Evolutionary conservation across 139 green algal species (phyloP).

Genomic region (Coelastrella sp.): DNA sequence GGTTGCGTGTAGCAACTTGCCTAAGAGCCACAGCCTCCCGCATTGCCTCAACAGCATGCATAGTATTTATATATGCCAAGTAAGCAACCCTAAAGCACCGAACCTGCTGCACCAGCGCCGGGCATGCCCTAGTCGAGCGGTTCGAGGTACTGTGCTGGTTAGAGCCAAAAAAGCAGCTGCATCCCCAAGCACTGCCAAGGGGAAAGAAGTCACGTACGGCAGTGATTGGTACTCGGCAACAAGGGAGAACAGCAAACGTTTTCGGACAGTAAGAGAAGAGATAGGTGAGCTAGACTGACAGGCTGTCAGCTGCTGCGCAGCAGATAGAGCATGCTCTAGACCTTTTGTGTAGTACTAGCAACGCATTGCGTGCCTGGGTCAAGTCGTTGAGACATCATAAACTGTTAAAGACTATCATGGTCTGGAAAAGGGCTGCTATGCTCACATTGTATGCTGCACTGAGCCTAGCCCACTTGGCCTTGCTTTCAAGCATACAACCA

Average conservation of each 20-base stretch:
- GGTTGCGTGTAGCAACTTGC: too few species aligned
- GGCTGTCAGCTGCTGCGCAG: too few species aligned
- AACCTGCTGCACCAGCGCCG: background rate
- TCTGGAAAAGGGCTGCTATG: background rate
- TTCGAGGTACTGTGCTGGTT: background rate
- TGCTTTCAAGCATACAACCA: background rate
- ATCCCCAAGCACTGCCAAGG: background rate
- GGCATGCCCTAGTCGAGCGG: too few species aligned
- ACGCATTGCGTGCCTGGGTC: background rate
- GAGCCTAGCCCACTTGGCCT: background rate
- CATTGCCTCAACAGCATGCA: too few species aligned
- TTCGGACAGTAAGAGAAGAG: slow-evolving; percentile 22
- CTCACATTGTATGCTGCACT: too few species aligned
- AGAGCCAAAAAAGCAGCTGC: background rate
- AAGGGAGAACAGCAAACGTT: background rate
- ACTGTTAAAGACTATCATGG: too few species aligned
- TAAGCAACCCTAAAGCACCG: too few species aligned
- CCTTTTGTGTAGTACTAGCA: too few species aligned
- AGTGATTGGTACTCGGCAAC: slow-evolving; percentile 44
- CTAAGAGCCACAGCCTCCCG: too few species aligned
- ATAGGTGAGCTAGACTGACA: slow-evolving; percentile 32
- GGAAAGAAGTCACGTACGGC: background rate
- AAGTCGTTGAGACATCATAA: background rate
- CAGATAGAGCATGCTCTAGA: too few species aligned
- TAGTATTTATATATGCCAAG: too few species aligned